Percentiles rank a stretch among this genome's conserved stretches.
phyloP scores from a whole-genome alignment of 768 basidiomycete genomes.

The Suillus paluster region DNA sequence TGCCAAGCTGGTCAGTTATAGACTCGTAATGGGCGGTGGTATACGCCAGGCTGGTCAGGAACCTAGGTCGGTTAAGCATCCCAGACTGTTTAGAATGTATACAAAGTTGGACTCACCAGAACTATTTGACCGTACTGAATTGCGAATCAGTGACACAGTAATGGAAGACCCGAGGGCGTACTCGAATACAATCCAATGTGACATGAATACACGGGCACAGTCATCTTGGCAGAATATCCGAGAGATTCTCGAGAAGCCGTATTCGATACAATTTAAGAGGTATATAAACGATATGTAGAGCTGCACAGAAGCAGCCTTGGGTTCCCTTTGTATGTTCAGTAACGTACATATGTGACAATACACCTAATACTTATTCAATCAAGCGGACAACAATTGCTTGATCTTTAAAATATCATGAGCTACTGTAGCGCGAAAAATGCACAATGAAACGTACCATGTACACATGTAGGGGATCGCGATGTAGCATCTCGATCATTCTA shows the following conservation, averaged over 20 bases:
- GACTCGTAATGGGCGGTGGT: too few species aligned
- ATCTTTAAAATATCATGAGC: not conserved
- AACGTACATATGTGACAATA: not conserved
- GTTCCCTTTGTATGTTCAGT: not conserved
- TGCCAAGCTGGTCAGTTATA: too few species aligned
- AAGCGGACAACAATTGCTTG: not conserved
- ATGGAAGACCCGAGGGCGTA: not conserved
- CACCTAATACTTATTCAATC: not conserved
- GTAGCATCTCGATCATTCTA: conserved; percentile 11
- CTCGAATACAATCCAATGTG: too few species aligned
- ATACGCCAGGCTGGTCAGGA: too few species aligned
- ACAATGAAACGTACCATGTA: not conserved
- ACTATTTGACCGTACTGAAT: not conserved
- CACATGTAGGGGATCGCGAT: not conserved
- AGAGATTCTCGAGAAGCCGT: not conserved
- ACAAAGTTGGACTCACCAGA: too few species aligned
- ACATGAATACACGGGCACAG: too few species aligned
- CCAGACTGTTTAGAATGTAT: too few species aligned
- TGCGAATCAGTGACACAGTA: not conserved
- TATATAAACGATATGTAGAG: not conserved
- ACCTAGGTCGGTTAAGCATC: too few species aligned
- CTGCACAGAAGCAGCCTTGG: not conserved
- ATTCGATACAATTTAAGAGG: not conserved
- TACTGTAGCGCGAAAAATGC: not conserved
- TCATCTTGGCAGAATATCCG: not conserved